These are phyloP conservation scores for Candida rishiriensis DNA, from an alignment of 805 yeast genomes.

Conservation along the genomic window DNA sequence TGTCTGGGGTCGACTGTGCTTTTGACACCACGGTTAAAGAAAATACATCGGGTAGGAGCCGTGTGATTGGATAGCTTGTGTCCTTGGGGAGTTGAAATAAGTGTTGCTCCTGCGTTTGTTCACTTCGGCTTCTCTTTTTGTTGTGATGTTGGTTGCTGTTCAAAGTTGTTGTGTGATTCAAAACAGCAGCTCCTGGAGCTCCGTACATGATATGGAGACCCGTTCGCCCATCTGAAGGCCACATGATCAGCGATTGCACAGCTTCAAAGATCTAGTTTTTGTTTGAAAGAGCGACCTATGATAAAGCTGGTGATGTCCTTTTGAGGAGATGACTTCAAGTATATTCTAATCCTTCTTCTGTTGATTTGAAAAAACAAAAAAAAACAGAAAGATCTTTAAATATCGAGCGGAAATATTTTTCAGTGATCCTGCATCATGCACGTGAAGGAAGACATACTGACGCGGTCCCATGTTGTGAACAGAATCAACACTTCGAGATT, in stretches of 20 bases:
- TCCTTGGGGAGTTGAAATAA: constrained; percentile 9
- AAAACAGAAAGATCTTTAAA: not conserved
- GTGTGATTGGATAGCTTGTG: not conserved
- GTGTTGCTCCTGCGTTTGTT: not conserved
- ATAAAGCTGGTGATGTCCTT: no score
- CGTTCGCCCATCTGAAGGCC: not conserved
- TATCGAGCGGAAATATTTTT: not conserved
- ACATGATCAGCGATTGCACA: not conserved
- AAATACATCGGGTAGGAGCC: constrained; percentile 11
- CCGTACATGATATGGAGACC: constrained; percentile 42
- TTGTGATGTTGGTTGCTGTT: not conserved
- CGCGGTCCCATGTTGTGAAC: no score
- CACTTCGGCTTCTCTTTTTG: constrained; percentile 4
- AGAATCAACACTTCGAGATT: no score
- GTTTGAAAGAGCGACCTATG: no score
- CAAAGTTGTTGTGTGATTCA: not conserved
- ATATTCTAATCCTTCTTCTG: no score
- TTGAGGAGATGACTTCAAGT: no score
- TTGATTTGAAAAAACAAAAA: no score
- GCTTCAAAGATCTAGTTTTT: no score
- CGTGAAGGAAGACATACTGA: no score
- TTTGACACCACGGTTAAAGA: constrained; percentile 7
- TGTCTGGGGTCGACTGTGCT: constrained; percentile 2
- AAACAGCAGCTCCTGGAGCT: constrained; percentile 33
- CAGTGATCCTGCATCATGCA: not conserved